Percentiles rank a stretch among this genome's conserved stretches.
phyloP scores from a whole-genome alignment of 495 filamentous ascomycete genomes.

The Diplogelasinospora grovesii region DNA sequence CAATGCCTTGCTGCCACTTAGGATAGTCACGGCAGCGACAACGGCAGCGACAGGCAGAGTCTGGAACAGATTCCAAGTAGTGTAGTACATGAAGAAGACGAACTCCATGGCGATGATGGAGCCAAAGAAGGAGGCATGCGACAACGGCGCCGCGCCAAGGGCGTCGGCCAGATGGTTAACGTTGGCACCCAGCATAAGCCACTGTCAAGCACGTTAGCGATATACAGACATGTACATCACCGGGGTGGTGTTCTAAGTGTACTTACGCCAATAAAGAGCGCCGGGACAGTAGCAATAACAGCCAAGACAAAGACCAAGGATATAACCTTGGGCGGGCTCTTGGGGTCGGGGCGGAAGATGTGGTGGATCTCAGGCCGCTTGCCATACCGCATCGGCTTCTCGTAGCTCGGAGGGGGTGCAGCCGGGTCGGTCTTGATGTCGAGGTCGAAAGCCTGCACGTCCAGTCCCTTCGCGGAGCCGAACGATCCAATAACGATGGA shows the following conservation, averaged over 20 bases:
- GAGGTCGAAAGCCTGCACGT: conserved; percentile 63
- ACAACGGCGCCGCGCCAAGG: conserved; percentile 62
- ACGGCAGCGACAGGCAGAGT: conserved; percentile 64
- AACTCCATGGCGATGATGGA: conserved; percentile 82
- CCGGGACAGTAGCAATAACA: conserved; percentile 63
- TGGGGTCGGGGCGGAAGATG: conserved; percentile 74
- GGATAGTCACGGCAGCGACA: conserved; percentile 63
- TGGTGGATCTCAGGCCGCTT: conserved; percentile 82
- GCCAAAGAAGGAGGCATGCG: conserved; percentile 74
- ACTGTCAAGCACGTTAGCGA: conserved; percentile 39
- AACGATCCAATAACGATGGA: conserved; percentile 82
- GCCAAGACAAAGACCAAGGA: conserved; percentile 69
- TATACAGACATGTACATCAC: neutral
- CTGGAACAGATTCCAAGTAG: conserved; percentile 88
- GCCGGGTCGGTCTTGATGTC: conserved; percentile 48
- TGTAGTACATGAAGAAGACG: conserved; percentile 94
- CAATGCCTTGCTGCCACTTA: conserved; percentile 87
- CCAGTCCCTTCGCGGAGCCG: conserved; percentile 61
- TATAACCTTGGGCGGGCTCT: conserved; percentile 75
- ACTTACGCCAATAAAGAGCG: conserved; percentile 65
- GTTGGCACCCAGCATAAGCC: conserved; percentile 79
- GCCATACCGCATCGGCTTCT: conserved; percentile 70
- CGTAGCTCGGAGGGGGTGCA: conserved; percentile 51
- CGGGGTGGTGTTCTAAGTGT: neutral
- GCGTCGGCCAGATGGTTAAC: conserved; percentile 70